Conservation (phyloP, 2,329 filamentous ascomycete species). For the Fusarium armeniacum region DNA sequence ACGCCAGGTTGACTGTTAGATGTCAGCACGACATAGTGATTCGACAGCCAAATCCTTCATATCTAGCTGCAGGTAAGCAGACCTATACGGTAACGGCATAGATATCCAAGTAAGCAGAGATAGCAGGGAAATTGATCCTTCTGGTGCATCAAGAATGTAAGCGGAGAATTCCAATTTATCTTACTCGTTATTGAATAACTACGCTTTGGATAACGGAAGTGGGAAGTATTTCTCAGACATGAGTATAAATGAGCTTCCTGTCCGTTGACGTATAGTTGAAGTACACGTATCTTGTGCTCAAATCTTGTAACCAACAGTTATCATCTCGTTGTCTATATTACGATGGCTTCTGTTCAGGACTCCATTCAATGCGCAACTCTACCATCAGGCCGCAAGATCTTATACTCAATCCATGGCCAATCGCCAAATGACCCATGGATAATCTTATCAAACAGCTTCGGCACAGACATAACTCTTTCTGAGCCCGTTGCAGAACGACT, state of each 20-base stretch:
- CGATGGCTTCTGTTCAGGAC: background rate
- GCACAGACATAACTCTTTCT: slow-evolving; percentile 4
- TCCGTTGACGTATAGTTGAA: background rate
- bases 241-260: no score
- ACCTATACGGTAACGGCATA: background rate
- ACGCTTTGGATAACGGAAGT: no score
- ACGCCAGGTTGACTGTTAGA: background rate
- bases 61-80: background rate
- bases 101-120: background rate
- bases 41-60: background rate
- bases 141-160: background rate
- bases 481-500: background rate
- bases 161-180: background rate
- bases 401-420: background rate
- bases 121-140: background rate
- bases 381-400: background rate
- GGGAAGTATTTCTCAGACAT: no score
- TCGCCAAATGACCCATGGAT: background rate
- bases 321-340: rapidly evolving
- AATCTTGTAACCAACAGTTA: no score
- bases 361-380: background rate
- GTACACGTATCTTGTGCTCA: background rate
- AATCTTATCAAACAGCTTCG: slow-evolving; percentile 10
- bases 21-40: background rate
- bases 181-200: no score